Percentiles rank a stretch among this genome's conserved stretches.
phyloP scores from a whole-genome alignment of 306 rosid species.

The Senna siamea region DNA sequence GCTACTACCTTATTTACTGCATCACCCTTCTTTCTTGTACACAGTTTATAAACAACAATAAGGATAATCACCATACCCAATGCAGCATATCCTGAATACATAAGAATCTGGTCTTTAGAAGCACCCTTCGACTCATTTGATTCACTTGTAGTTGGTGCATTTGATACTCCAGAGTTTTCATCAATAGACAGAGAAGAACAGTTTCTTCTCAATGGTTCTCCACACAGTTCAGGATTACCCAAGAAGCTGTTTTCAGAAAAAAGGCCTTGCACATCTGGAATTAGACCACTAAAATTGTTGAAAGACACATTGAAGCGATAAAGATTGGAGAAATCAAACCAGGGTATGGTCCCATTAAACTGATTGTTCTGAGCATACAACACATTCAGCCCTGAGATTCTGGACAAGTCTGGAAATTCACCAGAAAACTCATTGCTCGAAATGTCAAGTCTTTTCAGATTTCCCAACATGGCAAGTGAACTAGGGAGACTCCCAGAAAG shows the following conservation, averaged over 20 bases:
- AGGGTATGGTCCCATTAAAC: conserved; percentile 57
- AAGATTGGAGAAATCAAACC: conserved; percentile 62
- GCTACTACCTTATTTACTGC: conserved; percentile 36
- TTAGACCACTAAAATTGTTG: conserved; percentile 58
- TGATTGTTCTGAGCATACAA: conserved; percentile 67
- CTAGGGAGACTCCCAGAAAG: conserved; percentile 61
- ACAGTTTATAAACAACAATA: conserved; percentile 45
- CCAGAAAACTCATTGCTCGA: conserved; percentile 63
- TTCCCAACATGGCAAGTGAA: conserved; percentile 56
- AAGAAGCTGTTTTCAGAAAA: conserved; percentile 55
- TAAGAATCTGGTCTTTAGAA: conserved; percentile 49
- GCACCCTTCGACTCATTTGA: conserved; percentile 23
- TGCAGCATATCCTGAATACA: conserved; percentile 69
- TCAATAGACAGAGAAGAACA: conserved; percentile 35
- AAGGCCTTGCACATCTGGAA: conserved; percentile 49
- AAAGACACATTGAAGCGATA: conserved; percentile 59
- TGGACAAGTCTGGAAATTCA: conserved; percentile 56
- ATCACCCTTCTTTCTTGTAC: conserved; percentile 49
- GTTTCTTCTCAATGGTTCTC: conserved; percentile 52
- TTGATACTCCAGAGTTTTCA: conserved; percentile 3
- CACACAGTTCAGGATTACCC: conserved; percentile 73
- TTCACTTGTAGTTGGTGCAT: not conserved
- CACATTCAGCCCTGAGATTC: conserved; percentile 66
- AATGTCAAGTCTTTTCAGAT: conserved; percentile 61
- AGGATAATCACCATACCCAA: conserved; percentile 49